Conservation (phyloP, 225 moss, liverwort and hornwort genomes). For the Asterella californica region DNA sequence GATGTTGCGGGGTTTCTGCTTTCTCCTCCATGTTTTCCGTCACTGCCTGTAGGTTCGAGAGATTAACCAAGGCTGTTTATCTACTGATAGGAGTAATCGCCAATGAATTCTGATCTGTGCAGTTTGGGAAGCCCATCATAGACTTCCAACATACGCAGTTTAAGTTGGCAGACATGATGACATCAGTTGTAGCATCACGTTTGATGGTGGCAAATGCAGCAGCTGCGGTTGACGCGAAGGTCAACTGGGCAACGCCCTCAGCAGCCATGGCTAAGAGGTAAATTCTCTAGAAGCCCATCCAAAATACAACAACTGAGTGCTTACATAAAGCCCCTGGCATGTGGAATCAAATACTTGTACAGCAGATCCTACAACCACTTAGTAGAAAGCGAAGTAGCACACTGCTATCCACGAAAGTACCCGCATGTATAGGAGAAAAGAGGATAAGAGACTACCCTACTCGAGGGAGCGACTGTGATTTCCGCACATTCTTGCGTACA, state of each 20-base stretch:
- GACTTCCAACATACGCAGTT: slow-evolving; percentile 98
- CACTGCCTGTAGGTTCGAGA: neutral
- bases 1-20: neutral
- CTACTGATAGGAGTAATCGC: neutral
- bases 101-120: slow-evolving; percentile 16
- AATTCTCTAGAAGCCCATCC: too few relatives aligned
- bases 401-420: neutral
- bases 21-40: neutral
- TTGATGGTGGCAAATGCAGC: slow-evolving; percentile 85
- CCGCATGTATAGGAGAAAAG: neutral
- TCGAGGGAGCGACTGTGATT: too few relatives aligned
- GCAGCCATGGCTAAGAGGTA: slow-evolving; percentile 98
- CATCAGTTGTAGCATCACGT: slow-evolving; percentile 86
- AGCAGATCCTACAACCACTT: too few relatives aligned
- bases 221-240: slow-evolving; percentile 73
- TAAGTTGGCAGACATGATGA: slow-evolving; percentile 98
- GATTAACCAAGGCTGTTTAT: neutral
- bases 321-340: neutral
- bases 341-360: neutral
- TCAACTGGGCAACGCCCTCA: slow-evolving; percentile 80
- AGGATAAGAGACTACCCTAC: too few relatives aligned
- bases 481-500: too few relatives aligned
- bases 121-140: slow-evolving; percentile 93
- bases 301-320: neutral
- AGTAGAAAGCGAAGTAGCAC: neutral